Conservation (phyloP, 2,329 filamentous ascomycete genomes). For the Penicillium rolfsii region DNA sequence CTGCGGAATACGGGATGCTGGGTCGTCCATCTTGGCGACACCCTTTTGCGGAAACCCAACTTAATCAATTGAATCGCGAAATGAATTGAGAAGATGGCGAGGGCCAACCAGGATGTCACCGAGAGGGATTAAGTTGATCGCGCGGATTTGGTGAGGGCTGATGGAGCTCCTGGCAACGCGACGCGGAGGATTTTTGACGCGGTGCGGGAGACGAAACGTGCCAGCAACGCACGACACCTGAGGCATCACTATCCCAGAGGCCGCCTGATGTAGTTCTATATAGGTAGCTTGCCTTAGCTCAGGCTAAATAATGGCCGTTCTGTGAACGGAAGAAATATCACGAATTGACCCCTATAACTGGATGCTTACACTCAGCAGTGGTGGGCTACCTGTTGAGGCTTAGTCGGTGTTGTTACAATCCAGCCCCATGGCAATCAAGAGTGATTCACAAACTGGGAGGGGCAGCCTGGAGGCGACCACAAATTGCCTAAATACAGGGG, state of each 20-base stretch:
- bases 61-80: slow-evolving; percentile 21
- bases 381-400: background rate
- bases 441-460: no score
- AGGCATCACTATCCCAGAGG: slow-evolving; percentile 19
- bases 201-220: slow-evolving; percentile 18
- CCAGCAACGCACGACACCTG: slow-evolving; percentile 31
- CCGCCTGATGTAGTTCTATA: background rate
- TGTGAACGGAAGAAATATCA: background rate
- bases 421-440: no score
- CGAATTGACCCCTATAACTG: no score
- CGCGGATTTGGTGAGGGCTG: slow-evolving; percentile 18
- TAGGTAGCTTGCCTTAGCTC: background rate
- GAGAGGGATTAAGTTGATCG: slow-evolving; percentile 11
- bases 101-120: slow-evolving; percentile 17
- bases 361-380: no score
- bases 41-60: slow-evolving; percentile 20
- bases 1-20: slow-evolving; percentile 49
- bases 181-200: slow-evolving; percentile 44
- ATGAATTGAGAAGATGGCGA: background rate
- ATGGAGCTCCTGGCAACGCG: slow-evolving; percentile 37
- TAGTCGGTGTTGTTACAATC: background rate
- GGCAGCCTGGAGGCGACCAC: no score
- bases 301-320: background rate
- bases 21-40: slow-evolving; percentile 49
- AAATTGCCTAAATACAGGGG: no score